These are phyloP conservation scores for Dispira simplex DNA, from an alignment of 192 early-diverging fungal genomes.

Conservation along the genomic window DNA sequence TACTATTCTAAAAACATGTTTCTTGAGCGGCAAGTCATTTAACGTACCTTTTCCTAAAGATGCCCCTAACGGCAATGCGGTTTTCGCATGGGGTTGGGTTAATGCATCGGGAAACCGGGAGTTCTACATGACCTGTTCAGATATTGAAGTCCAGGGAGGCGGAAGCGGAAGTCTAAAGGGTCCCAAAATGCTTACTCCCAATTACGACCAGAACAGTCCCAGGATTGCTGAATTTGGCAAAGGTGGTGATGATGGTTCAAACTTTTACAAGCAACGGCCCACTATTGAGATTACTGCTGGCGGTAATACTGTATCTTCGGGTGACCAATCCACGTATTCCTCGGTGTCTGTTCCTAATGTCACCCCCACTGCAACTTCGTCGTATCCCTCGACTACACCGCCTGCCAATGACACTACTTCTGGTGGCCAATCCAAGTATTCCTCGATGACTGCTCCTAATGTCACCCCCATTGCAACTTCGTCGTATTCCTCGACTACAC, in stretches of 20 bases:
- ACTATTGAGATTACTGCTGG: neutral
- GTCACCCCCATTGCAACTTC: no score
- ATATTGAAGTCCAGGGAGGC: conserved; percentile 16
- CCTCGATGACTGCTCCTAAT: no score
- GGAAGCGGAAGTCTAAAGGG: conserved; percentile 12
- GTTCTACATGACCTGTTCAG: conserved; percentile 27
- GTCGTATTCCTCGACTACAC: no score
- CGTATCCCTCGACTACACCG: no score
- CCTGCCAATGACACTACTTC: no score
- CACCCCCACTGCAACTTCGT: no score
- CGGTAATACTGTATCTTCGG: neutral
- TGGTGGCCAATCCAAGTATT: no score
- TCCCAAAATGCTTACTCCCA: conserved; percentile 9
- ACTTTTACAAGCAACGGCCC: conserved; percentile 7
- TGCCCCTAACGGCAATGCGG: conserved; percentile 11
- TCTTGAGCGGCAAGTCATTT: neutral
- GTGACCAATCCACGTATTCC: neutral
- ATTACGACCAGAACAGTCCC: neutral
- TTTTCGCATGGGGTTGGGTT: conserved; percentile 22
- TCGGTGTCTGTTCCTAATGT: no score
- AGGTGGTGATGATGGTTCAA: neutral
- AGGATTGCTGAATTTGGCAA: conserved; percentile 10
- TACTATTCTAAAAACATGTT: neutral
- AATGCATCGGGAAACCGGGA: conserved; percentile 22
- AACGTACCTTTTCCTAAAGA: conserved; percentile 15